phyloP scores from a whole-genome alignment of 2,329 filamentous ascomycete species.

The Trichoderma sp. region DNA sequence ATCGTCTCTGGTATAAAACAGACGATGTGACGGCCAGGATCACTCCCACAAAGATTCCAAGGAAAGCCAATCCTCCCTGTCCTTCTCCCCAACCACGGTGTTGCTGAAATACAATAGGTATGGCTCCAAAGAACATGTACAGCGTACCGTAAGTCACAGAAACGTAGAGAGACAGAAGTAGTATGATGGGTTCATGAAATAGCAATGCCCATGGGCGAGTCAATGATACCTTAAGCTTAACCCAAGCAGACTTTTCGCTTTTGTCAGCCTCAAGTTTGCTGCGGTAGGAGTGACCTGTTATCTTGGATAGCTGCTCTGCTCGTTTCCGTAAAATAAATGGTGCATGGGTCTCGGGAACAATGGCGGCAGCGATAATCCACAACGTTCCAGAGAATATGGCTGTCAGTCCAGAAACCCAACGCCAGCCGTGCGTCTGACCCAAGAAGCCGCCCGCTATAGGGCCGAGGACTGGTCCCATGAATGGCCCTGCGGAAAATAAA shows the following conservation, averaged over 20 bases:
- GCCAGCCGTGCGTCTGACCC: constrained; percentile 59
- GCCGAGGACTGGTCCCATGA: constrained; percentile 52
- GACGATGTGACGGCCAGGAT: not conserved
- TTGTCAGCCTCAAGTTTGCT: not conserved
- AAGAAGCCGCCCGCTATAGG: constrained; percentile 59
- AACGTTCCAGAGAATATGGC: not conserved
- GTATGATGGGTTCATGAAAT: constrained; percentile 76
- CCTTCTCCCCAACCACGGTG: constrained; percentile 69
- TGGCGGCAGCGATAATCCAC: constrained; percentile 48
- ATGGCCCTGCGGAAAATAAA: constrained; percentile 55
- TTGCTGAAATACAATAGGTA: constrained; percentile 71
- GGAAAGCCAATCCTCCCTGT: constrained; percentile 58
- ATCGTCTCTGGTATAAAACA: not conserved
- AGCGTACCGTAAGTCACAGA: constrained; percentile 80
- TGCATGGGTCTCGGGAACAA: not conserved
- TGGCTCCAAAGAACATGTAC: constrained; percentile 89
- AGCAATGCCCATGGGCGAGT: not conserved
- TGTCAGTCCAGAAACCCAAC: not conserved
- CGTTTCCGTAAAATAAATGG: not conserved
- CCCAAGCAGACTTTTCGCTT: not conserved
- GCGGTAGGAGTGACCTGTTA: not conserved
- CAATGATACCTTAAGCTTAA: not conserved
- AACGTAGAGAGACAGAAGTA: constrained; percentile 76
- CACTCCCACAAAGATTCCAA: constrained; percentile 25
- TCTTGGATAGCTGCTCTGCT: not conserved